These are phyloP conservation scores for Coniochaeta prunicola DNA, from an alignment of 2,329 filamentous ascomycete species.

Conservation along the genomic window DNA sequence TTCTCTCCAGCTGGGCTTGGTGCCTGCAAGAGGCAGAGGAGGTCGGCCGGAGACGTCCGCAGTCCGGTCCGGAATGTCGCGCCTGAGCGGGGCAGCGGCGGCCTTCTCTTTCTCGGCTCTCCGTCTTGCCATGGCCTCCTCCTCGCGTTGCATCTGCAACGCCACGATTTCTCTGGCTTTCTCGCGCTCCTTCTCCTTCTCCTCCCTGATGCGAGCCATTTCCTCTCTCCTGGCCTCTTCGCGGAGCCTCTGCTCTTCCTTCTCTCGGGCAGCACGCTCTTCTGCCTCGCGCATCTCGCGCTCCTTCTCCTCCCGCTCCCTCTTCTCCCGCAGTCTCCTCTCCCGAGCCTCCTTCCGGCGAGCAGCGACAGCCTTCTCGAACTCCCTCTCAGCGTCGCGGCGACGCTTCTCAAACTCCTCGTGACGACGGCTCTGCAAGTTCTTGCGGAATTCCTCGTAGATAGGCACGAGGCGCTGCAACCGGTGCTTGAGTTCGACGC, in stretches of 20 bases:
- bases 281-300: slow-evolving; percentile 73
- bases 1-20: slow-evolving; percentile 66
- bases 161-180: slow-evolving; percentile 58
- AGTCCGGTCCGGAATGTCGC: slow-evolving; percentile 8
- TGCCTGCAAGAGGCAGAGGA: slow-evolving; percentile 52
- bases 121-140: slow-evolving; percentile 75
- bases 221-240: slow-evolving; percentile 75
- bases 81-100: slow-evolving; percentile 18
- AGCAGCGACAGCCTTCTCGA: slow-evolving; percentile 82
- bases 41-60: slow-evolving; percentile 46
- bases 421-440: slow-evolving; percentile 78
- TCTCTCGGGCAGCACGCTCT: slow-evolving; percentile 72
- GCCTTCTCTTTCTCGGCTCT: slow-evolving; percentile 52
- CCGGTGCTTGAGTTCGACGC: slow-evolving; percentile 88
- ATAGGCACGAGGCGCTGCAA: slow-evolving; percentile 74
- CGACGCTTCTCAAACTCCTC: slow-evolving; percentile 95
- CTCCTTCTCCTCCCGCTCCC: slow-evolving; percentile 79
- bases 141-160: slow-evolving; percentile 74
- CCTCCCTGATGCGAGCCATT: slow-evolving; percentile 59
- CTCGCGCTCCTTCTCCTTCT: slow-evolving; percentile 60
- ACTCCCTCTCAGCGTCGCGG: slow-evolving; percentile 83
- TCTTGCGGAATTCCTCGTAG: slow-evolving; percentile 78
- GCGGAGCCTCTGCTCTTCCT: slow-evolving; percentile 71
- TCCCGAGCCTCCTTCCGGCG: slow-evolving; percentile 87
- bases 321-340: slow-evolving; percentile 72